phyloP scores from a whole-genome alignment of 2,329 filamentous ascomycete genomes.

The Pseudogymnoascus sp. region DNA sequence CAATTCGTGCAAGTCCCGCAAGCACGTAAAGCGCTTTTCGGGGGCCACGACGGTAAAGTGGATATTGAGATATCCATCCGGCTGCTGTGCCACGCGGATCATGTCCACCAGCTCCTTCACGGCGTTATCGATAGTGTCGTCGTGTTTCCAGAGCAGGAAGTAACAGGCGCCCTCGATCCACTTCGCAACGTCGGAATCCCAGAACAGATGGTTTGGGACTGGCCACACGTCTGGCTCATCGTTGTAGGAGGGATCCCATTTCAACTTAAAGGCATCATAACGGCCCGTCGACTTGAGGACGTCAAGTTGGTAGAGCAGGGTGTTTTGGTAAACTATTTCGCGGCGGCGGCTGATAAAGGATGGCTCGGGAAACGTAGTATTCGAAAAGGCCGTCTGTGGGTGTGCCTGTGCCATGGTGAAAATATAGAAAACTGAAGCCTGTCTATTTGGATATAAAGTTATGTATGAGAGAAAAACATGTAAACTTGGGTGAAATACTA shows the following conservation, averaged over 20 bases:
- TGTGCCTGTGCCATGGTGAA: constrained; percentile 29
- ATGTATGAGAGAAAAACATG: neutral
- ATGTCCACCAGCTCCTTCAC: constrained; percentile 51
- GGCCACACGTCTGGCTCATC: constrained; percentile 46
- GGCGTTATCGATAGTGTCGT: constrained; percentile 41
- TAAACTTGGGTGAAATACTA: neutral
- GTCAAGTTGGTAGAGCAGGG: constrained; percentile 44
- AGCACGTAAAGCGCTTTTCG: constrained; percentile 47
- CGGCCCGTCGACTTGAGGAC: constrained; percentile 47
- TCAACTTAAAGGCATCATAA: constrained; percentile 50
- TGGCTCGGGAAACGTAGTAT: constrained; percentile 27
- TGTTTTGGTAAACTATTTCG: constrained; percentile 36
- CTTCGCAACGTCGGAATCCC: constrained; percentile 52
- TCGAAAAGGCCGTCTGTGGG: constrained; percentile 35
- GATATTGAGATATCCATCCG: constrained; percentile 57
- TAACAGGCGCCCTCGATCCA: constrained; percentile 59
- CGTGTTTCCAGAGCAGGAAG: constrained; percentile 37
- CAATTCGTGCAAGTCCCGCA: constrained; percentile 56
- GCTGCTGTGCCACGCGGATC: constrained; percentile 49
- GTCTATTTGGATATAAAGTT: neutral
- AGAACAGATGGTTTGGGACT: constrained; percentile 51
- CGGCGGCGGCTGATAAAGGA: constrained; percentile 34
- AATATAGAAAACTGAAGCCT: neutral
- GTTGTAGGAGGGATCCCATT: constrained; percentile 49
- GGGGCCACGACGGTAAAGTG: constrained; percentile 55